Conservation (phyloP, 2,329 filamentous ascomycete genomes). For the Cephalotrichum gorgonifer region DNA sequence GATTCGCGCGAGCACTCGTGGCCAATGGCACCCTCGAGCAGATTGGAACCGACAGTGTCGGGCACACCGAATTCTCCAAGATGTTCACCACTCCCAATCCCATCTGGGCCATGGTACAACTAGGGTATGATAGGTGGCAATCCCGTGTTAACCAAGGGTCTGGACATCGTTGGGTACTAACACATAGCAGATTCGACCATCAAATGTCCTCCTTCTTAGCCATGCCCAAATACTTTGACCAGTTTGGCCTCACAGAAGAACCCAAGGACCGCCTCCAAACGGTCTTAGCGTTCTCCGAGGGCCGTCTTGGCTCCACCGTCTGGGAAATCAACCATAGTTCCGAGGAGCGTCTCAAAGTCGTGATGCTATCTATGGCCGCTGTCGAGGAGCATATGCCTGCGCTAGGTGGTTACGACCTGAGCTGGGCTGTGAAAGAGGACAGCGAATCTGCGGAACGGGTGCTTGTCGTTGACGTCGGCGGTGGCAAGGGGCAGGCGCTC, state of each 20-base stretch:
- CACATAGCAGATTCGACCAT: constrained; percentile 14
- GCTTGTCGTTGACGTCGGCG: constrained; percentile 22
- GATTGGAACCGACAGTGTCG: too few relatives aligned
- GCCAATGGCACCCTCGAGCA: too few relatives aligned
- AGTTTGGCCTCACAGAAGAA: constrained; percentile 17
- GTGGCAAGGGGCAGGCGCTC: constrained; percentile 19
- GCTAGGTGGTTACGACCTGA: not conserved
- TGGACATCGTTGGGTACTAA: too few relatives aligned
- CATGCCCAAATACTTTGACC: constrained; percentile 20
- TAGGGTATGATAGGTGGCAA: too few relatives aligned
- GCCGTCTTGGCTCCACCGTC: constrained; percentile 16
- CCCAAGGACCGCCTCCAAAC: constrained; percentile 16
- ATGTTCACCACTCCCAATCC: too few relatives aligned
- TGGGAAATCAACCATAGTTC: constrained; percentile 19
- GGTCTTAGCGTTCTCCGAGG: constrained; percentile 16
- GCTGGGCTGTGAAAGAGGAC: constrained; percentile 7
- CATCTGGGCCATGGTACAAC: too few relatives aligned
- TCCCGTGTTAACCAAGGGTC: too few relatives aligned
- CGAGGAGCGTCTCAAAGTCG: constrained; percentile 13
- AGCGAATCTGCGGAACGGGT: constrained; percentile 7
- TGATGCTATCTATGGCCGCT: constrained; percentile 18
- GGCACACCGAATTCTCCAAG: too few relatives aligned
- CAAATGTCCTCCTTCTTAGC: constrained; percentile 11
- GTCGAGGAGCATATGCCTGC: constrained; percentile 9
- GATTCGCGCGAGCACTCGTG: too few relatives aligned